phyloP scores from a whole-genome alignment of 108 stramenopile genomes.

The Cylindrotheca fusiformis region DNA sequence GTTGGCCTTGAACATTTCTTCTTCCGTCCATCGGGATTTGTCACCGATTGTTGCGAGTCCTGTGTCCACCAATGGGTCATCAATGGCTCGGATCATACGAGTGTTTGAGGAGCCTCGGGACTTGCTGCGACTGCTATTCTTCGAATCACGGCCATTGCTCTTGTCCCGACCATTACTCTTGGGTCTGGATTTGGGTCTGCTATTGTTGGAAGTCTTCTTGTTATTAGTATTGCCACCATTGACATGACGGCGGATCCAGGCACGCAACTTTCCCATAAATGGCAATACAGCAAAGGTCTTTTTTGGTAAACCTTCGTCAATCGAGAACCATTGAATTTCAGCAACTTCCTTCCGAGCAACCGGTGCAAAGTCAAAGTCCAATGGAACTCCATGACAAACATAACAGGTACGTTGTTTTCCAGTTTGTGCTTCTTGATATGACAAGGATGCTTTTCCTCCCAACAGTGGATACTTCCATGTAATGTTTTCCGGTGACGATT shows the following conservation, averaged over 20 bases:
- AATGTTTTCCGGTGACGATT: not conserved
- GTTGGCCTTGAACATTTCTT: constrained; percentile 85
- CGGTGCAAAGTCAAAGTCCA: constrained; percentile 79
- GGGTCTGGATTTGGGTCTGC: constrained; percentile 20
- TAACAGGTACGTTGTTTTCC: constrained; percentile 76
- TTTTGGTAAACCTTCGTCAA: constrained; percentile 48
- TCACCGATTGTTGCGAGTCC: constrained; percentile 61
- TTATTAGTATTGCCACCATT: constrained; percentile 10
- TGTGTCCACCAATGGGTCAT: constrained; percentile 48
- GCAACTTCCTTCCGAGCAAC: constrained; percentile 84
- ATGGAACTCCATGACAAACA: constrained; percentile 80
- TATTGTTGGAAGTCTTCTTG: constrained; percentile 11
- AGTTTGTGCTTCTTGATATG: constrained; percentile 45
- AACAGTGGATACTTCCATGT: constrained; percentile 51
- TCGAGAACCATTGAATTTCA: constrained; percentile 52
- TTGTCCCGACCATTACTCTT: constrained; percentile 28
- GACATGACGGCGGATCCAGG: constrained; percentile 60
- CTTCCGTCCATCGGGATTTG: constrained; percentile 71
- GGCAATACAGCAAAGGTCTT: constrained; percentile 74
- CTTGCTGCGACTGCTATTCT: not conserved
- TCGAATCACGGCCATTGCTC: constrained; percentile 11
- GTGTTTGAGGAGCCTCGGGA: not conserved
- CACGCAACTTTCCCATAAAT: constrained; percentile 50
- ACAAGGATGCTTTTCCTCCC: constrained; percentile 44
- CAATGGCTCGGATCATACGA: constrained; percentile 3